A percentile compares a stretch with the other conserved stretches of the same genome.
phyloP scores from a whole-genome alignment of 148 eudicot genomes.

The Rhododendron kiyosumense region DNA sequence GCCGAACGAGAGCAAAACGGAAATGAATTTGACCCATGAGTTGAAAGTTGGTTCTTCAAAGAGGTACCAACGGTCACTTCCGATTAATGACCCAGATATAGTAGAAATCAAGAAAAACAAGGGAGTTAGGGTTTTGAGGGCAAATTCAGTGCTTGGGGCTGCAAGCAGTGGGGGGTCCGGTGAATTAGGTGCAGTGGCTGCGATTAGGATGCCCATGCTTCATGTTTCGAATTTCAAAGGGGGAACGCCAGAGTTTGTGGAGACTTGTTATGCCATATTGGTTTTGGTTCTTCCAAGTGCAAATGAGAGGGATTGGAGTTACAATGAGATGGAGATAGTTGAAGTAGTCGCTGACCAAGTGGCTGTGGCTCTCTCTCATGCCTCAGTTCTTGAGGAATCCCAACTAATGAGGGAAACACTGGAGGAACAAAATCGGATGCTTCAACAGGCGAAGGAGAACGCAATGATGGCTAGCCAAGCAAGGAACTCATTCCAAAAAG shows the following conservation, averaged over 20 bases:
- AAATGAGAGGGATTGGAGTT: constrained; percentile 42
- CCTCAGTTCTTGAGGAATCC: constrained; percentile 82
- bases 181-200: constrained; percentile 64
- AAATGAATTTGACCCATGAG: constrained; percentile 71
- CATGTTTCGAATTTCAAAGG: constrained; percentile 73
- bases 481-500: constrained; percentile 68
- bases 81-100: constrained; percentile 60
- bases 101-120: constrained; percentile 27
- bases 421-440: constrained; percentile 62
- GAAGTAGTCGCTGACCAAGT: constrained; percentile 89
- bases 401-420: constrained; percentile 63
- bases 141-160: constrained; percentile 51
- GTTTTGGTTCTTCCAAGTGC: constrained; percentile 64
- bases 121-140: constrained; percentile 50
- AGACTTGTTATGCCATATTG: constrained; percentile 69
- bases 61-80: constrained; percentile 25
- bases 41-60: constrained; percentile 32
- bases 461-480: constrained; percentile 88
- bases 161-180: constrained; percentile 52
- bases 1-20: constrained; percentile 68
- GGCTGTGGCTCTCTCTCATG: constrained; percentile 92
- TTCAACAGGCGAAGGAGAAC: constrained; percentile 61
- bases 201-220: constrained; percentile 87
- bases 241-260: constrained; percentile 71
- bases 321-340: constrained; percentile 65